Evolutionary conservation across 1,284 basidiomycete species (phyloP).

Genomic region (Anthracocystis walkeri): DNA sequence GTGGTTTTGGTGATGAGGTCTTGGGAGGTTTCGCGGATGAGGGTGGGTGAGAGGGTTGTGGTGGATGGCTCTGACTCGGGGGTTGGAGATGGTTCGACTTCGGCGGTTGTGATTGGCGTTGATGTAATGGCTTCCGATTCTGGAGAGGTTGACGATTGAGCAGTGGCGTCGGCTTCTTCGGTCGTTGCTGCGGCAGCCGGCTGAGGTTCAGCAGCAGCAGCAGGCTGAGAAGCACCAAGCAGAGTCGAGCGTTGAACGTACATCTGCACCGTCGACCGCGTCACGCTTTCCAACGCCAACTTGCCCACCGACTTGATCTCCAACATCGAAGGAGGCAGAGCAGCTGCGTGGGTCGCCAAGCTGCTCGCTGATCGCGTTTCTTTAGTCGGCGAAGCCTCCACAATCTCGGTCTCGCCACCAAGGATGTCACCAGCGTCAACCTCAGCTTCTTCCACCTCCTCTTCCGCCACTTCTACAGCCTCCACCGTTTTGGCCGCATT

Average conservation of each 20-base stretch:
- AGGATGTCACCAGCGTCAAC: not conserved
- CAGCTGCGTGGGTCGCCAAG: not conserved
- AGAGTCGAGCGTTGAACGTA: slow-evolving; percentile 18
- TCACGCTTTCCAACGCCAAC: slow-evolving; percentile 27
- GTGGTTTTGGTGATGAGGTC: slow-evolving; percentile 26
- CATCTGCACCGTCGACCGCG: slow-evolving; percentile 19
- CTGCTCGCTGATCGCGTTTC: not conserved
- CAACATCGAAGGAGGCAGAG: slow-evolving; percentile 19
- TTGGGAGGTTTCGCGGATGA: slow-evolving; percentile 37
- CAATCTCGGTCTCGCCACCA: slow-evolving; percentile 15
- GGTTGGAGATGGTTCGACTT: not conserved
- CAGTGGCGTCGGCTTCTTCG: not conserved
- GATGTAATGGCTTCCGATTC: not conserved
- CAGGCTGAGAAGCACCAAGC: not conserved
- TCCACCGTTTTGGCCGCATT: not conserved
- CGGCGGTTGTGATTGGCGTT: slow-evolving; percentile 8
- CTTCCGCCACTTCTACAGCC: not conserved
- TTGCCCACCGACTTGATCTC: slow-evolving; percentile 2
- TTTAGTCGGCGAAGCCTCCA: slow-evolving; percentile 1
- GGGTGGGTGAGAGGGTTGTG: slow-evolving; percentile 2
- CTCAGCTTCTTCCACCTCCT: slow-evolving; percentile 1
- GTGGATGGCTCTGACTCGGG: not conserved
- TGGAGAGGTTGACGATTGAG: not conserved
- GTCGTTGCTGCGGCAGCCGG: not conserved
- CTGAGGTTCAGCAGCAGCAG: not conserved